Evolutionary conservation across 306 rosid species (phyloP).

Genomic region (Dalbergia cultrata): DNA sequence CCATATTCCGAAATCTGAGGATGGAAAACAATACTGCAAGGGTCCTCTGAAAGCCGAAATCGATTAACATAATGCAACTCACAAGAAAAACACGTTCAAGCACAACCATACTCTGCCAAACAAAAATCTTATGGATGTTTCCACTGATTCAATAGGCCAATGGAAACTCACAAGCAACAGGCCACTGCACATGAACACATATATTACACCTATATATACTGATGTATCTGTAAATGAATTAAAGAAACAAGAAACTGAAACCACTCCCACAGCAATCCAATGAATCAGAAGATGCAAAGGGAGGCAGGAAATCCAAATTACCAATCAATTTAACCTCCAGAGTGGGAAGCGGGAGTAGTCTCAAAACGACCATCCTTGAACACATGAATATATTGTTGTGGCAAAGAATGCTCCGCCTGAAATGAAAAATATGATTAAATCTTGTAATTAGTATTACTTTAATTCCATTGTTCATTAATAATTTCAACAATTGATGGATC

Average conservation of each 20-base stretch:
- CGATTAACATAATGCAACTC: conserved; percentile 34
- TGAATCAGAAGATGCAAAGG: conserved; percentile 42
- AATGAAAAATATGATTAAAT: conserved; percentile 35
- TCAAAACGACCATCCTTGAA: conserved; percentile 87
- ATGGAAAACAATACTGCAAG: conserved; percentile 28
- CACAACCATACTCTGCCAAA: conserved; percentile 46
- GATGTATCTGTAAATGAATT: conserved; percentile 53
- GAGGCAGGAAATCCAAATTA: conserved; percentile 39
- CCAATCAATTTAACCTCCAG: conserved; percentile 81
- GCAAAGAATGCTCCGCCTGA: conserved; percentile 96
- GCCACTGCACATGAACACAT: conserved; percentile 38
- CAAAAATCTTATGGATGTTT: conserved; percentile 45
- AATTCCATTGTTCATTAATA: neutral
- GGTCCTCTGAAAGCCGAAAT: conserved; percentile 38
- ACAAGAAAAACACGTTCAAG: conserved; percentile 45
- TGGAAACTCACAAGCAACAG: conserved; percentile 45
- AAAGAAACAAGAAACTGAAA: conserved; percentile 53
- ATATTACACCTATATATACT: conserved; percentile 44
- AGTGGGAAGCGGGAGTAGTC: conserved; percentile 91
- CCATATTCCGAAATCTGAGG: neutral
- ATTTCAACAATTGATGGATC: conserved; percentile 1
- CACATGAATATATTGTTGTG: conserved; percentile 84
- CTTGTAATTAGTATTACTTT: conserved; percentile 23
- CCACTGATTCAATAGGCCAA: conserved; percentile 48
- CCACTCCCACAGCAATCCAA: conserved; percentile 55